Evolutionary conservation across 2,329 filamentous ascomycete genomes (phyloP).

Genomic region (Alternaria sp.): DNA sequence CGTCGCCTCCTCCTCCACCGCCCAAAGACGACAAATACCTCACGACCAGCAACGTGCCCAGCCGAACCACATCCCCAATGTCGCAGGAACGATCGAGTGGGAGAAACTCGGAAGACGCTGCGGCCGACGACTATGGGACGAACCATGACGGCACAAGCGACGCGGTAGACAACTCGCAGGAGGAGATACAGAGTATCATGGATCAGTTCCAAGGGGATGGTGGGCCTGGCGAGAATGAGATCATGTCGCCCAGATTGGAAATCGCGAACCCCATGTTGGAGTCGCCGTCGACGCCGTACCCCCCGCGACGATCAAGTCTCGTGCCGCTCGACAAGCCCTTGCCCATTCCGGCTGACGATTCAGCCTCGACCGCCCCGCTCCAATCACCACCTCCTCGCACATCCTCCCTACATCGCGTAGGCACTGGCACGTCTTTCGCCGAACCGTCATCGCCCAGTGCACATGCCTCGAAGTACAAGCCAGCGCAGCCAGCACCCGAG

Average conservation of each 20-base stretch:
- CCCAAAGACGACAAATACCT: slow-evolving; percentile 61
- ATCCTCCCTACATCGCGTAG: slow-evolving; percentile 42
- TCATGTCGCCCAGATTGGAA: slow-evolving; percentile 89
- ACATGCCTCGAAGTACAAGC: slow-evolving; percentile 60
- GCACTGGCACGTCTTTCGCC: slow-evolving; percentile 38
- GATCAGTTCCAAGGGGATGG: slow-evolving; percentile 84
- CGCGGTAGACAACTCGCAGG: slow-evolving; percentile 66
- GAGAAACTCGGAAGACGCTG: slow-evolving; percentile 47
- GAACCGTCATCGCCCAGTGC: slow-evolving; percentile 43
- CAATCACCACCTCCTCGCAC: slow-evolving; percentile 44
- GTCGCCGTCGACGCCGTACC: slow-evolving; percentile 68
- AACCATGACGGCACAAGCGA: slow-evolving; percentile 45
- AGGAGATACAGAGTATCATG: slow-evolving; percentile 98
- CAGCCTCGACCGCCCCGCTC: slow-evolving; percentile 27
- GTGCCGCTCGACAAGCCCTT: slow-evolving; percentile 66
- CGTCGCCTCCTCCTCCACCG: slow-evolving; percentile 56
- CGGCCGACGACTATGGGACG: slow-evolving; percentile 58
- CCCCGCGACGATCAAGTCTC: slow-evolving; percentile 84
- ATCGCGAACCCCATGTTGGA: slow-evolving; percentile 78
- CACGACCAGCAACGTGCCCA: slow-evolving; percentile 50
- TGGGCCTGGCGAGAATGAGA: slow-evolving; percentile 76
- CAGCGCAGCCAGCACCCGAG: slow-evolving; percentile 61
- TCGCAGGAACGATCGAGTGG: slow-evolving; percentile 47
- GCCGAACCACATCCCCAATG: slow-evolving; percentile 42
- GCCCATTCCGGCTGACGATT: slow-evolving; percentile 32